Evolutionary conservation across 345 rosid species (phyloP).

Genomic region (Moricandia arvensis): DNA sequence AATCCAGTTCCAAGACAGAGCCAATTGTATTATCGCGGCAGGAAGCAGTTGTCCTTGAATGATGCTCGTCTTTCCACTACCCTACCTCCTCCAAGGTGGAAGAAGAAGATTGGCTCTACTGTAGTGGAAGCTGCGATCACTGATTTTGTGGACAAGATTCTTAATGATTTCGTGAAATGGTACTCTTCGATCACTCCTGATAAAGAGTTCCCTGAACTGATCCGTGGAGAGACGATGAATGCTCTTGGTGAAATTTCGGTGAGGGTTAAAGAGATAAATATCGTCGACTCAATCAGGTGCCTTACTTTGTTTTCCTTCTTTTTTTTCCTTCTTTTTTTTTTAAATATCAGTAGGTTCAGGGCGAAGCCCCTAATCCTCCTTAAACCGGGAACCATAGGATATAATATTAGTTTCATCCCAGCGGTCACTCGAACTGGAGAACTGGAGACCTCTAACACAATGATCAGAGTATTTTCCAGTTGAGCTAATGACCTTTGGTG

Average conservation of each 20-base stretch:
- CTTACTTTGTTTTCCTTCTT: too few relatives aligned
- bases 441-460: too few relatives aligned
- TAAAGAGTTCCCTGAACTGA: conserved; percentile 67
- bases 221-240: neutral
- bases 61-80: conserved; percentile 65
- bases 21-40: conserved; percentile 56
- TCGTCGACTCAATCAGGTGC: neutral
- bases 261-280: neutral
- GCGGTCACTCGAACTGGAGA: too few relatives aligned
- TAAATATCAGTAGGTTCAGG: too few relatives aligned
- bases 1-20: conserved; percentile 27
- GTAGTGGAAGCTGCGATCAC: conserved; percentile 69
- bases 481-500: too few relatives aligned
- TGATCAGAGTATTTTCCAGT: too few relatives aligned
- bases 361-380: too few relatives aligned
- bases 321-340: too few relatives aligned
- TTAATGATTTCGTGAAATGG: conserved; percentile 91
- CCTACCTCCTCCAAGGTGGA: conserved; percentile 66
- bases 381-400: too few relatives aligned
- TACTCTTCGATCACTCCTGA: conserved; percentile 86
- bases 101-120: conserved; percentile 78
- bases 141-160: conserved; percentile 69
- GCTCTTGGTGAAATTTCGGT: neutral
- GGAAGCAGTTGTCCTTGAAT: conserved; percentile 69
- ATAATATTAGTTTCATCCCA: too few relatives aligned